Percentiles rank a stretch among this genome's conserved stretches.
Evolutionary conservation across 768 basidiomycete genomes (phyloP).

Genomic region (Mycena albidolilacea): DNA sequence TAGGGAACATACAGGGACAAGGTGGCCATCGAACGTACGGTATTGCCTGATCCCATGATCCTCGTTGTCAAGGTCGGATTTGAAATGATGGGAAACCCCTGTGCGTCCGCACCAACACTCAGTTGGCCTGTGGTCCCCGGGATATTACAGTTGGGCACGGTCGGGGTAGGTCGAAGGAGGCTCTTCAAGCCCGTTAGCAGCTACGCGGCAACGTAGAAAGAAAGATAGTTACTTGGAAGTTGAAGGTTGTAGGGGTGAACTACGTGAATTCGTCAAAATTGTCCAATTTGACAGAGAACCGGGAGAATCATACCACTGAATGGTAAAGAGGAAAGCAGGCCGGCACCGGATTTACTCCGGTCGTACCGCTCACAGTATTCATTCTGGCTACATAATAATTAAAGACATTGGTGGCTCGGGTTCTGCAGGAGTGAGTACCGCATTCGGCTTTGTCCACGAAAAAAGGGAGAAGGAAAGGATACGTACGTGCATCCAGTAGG

Average conservation of each 20-base stretch:
- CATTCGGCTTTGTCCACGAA: too few species aligned
- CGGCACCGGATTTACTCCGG: slow-evolving; percentile 1
- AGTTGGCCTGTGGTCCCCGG: slow-evolving; percentile 11
- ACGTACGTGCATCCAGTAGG: slow-evolving; percentile 25
- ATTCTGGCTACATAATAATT: slow-evolving; percentile 11
- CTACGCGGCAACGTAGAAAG: background rate
- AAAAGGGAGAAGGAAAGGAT: background rate
- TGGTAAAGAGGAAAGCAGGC: slow-evolving; percentile 18
- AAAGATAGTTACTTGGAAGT: background rate
- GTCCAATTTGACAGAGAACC: background rate
- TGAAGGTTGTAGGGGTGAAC: slow-evolving; percentile 14
- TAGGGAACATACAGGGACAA: background rate
- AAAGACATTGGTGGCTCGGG: slow-evolving; percentile 16
- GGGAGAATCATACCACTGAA: background rate
- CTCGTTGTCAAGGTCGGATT: background rate
- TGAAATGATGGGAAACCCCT: background rate
- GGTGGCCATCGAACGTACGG: background rate
- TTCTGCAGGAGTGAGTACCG: background rate
- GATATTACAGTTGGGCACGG: slow-evolving; percentile 10
- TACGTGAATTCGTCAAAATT: background rate
- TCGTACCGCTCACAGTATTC: background rate
- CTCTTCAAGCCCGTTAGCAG: background rate
- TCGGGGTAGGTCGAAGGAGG: slow-evolving; percentile 19
- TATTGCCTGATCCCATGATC: slow-evolving; percentile 14
- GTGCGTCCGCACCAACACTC: background rate